phyloP scores from a whole-genome alignment of 257 asterid species.

The Cinchona pubescens region DNA sequence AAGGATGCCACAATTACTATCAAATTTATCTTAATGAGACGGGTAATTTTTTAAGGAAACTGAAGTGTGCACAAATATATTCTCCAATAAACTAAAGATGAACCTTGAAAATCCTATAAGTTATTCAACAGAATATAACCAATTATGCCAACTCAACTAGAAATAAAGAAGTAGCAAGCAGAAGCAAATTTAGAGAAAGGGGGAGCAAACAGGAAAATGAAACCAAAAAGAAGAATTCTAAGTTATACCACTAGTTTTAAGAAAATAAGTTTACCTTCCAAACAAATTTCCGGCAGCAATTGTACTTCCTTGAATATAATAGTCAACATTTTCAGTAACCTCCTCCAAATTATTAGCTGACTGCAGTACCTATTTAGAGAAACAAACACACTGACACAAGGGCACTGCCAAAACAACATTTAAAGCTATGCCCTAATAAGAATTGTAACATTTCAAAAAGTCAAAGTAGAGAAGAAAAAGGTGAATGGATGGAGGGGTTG shows the following conservation, averaged over 20 bases:
- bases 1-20: neutral
- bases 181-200: neutral
- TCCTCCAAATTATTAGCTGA: slow-evolving; percentile 97
- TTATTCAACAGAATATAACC: neutral
- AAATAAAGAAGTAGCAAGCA: slow-evolving; percentile 3
- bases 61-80: neutral
- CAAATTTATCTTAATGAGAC: neutral
- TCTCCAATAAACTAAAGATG: neutral
- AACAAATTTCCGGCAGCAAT: slow-evolving; percentile 96
- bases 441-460: neutral
- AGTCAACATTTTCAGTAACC: slow-evolving; percentile 97
- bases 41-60: neutral
- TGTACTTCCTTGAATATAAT: slow-evolving; percentile 88
- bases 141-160: neutral
- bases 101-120: neutral
- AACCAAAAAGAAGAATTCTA: neutral
- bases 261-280: slow-evolving; percentile 61
- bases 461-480: neutral
- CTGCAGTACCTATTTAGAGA: slow-evolving; percentile 67
- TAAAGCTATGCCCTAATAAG: neutral
- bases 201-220: neutral
- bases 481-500: neutral
- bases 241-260: slow-evolving; percentile 12
- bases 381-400: slow-evolving; percentile 16
- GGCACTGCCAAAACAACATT: slow-evolving; percentile 6